Base-by-base conservation (phyloP, 129 eudicot species). In the Mikania micrantha region DNA sequence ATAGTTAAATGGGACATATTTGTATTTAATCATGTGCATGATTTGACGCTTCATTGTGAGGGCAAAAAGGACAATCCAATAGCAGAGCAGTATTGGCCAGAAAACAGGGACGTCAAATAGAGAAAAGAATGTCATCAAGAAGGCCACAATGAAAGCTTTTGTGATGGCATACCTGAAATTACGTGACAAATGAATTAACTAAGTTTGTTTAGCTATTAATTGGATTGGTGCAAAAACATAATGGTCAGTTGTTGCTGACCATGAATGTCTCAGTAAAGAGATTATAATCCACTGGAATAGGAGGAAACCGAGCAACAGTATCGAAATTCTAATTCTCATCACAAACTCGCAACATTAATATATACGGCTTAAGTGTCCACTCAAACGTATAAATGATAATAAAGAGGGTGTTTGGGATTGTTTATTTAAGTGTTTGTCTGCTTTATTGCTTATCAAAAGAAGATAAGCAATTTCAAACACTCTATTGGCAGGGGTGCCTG, bases 111-210 rank as follows among this genome's bases (percentile, higher is more conserved):
- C 83, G 65, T 78, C 83, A 47, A 82, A 74, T 10, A 82, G 53
- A 8, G 86, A 82, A 36, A 77, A 73, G 72, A 82, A 82, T n/a
- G 86, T 82, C 75, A 82, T 35, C 24, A 60, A 2, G 54, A 82
- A 77, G 48, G 86, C 77, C 25, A 82, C 73, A 9, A 76, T 64
- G 69, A 77, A 82, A 64, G 83, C 86, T 80, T 78, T 82, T 38
- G 86, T 82, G 71, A 78, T 70, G 29, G 86, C 64, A 67, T 82
- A 82, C 86, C 86, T 82, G 74, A 20, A 42, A 54, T 38, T 12
- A 62, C 19, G 7, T 61, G 73, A 63, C 10, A 49, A 4, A 49
- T 21, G 42, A 31, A 32, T 34, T 31, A 31, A 42, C 7, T 59
- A 5, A 59, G 25, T 31, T 24, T 31, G 40, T 28, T 58, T 29